phyloP scores from a whole-genome alignment of 106 monocot genomes.

The Platanthera guangdongensis region DNA sequence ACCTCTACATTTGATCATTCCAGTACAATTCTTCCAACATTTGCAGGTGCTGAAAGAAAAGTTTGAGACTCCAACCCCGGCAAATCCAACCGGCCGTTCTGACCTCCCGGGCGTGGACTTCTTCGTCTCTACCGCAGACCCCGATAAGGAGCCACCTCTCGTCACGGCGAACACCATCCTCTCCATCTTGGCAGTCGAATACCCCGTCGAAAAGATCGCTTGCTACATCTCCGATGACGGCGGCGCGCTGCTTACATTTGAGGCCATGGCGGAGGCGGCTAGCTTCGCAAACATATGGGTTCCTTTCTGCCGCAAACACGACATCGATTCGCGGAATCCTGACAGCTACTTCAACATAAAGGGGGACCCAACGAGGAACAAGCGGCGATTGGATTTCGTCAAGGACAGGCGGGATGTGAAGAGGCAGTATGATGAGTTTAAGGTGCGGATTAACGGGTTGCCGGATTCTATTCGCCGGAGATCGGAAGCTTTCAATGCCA shows the following conservation, averaged over 20 bases:
- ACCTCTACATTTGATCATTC: neutral
- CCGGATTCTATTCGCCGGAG: slow-evolving; percentile 46
- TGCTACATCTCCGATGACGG: slow-evolving; percentile 38
- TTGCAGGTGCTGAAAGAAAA: slow-evolving; percentile 22
- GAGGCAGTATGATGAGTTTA: slow-evolving; percentile 77
- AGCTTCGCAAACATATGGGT: slow-evolving; percentile 62
- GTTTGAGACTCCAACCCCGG: slow-evolving; percentile 24
- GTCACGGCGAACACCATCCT: slow-evolving; percentile 67
- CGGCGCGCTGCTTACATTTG: slow-evolving; percentile 21
- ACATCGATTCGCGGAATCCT: slow-evolving; percentile 58
- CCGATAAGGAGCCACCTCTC: slow-evolving; percentile 50
- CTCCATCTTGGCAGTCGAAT: slow-evolving; percentile 57
- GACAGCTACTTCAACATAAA: slow-evolving; percentile 50
- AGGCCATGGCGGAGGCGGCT: slow-evolving; percentile 43
- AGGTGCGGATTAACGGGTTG: slow-evolving; percentile 58
- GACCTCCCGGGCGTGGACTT: slow-evolving; percentile 15
- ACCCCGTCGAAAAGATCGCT: slow-evolving; percentile 58
- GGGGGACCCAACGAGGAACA: slow-evolving; percentile 70
- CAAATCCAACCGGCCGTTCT: slow-evolving; percentile 19
- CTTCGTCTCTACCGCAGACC: slow-evolving; percentile 29
- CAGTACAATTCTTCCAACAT: neutral
- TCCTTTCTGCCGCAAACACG: slow-evolving; percentile 64
- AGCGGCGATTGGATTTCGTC: slow-evolving; percentile 55
- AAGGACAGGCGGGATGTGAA: slow-evolving; percentile 65
- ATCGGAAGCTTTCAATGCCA: slow-evolving; percentile 38